phyloP scores from a whole-genome alignment of 2,329 filamentous ascomycete genomes.

The Trichoderma lentiforme region DNA sequence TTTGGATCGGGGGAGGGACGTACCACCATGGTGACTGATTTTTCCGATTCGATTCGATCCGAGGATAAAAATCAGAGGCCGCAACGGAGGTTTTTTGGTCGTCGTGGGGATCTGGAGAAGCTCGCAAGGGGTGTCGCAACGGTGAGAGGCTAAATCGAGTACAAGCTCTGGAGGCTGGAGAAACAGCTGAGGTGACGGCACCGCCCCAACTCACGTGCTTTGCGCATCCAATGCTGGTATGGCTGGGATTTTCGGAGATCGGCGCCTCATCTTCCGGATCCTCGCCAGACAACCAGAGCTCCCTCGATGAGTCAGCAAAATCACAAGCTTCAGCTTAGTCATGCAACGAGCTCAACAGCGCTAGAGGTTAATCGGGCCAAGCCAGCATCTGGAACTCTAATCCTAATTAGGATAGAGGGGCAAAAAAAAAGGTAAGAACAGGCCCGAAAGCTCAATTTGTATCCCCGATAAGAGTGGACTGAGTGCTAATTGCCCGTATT shows the following conservation, averaged over 20 bases:
- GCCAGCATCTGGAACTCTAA: not conserved
- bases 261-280: not conserved
- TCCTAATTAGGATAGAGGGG: constrained; percentile 10
- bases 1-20: constrained; percentile 19
- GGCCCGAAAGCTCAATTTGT: not conserved
- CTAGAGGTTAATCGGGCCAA: not conserved
- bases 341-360: not conserved
- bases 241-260: constrained; percentile 4
- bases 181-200: constrained; percentile 17
- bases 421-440: not conserved
- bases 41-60: not conserved
- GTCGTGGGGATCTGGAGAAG: not conserved
- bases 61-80: not conserved
- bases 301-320: not conserved
- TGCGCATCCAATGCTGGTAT: not conserved
- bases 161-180: constrained; percentile 12
- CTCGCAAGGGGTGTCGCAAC: constrained; percentile 15
- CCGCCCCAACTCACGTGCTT: constrained; percentile 12
- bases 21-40: constrained; percentile 34
- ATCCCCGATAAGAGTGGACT: constrained; percentile 12
- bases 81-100: not conserved
- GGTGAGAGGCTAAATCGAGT: constrained; percentile 15
- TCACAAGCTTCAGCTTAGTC: not conserved
- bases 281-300: not conserved
- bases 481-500: not conserved